Evolutionary conservation across 352 stramenopile species (phyloP).

Genomic region (Globisporangium paddicum): DNA sequence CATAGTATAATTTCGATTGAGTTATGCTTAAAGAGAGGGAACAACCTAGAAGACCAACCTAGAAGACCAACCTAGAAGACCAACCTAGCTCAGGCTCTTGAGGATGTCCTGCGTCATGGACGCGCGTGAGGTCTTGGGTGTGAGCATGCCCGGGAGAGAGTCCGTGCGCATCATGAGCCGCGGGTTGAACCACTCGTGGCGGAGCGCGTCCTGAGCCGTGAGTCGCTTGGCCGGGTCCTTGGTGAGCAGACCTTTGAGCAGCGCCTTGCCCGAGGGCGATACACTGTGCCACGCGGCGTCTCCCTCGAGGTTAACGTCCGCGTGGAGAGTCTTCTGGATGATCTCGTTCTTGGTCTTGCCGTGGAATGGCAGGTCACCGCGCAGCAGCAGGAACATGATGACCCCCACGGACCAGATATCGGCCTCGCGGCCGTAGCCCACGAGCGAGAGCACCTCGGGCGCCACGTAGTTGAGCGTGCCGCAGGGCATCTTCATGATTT

Average conservation of each 20-base stretch:
- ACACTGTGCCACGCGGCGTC: conserved; percentile 53
- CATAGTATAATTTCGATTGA: neutral
- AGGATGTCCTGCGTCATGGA: conserved; percentile 24
- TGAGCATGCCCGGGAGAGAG: conserved; percentile 6
- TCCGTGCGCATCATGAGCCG: conserved; percentile 11
- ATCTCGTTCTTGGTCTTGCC: conserved; percentile 90
- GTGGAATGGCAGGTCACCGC: conserved; percentile 89
- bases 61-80: neutral
- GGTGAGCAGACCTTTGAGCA: conserved; percentile 79
- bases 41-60: too few relatives aligned
- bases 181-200: conserved; percentile 76
- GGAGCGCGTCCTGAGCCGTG: conserved; percentile 72
- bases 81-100: conserved; percentile 7
- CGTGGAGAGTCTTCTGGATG: conserved; percentile 89
- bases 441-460: conserved; percentile 86
- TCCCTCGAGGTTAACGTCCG: conserved; percentile 75
- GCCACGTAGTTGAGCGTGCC: conserved; percentile 94
- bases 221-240: conserved; percentile 79
- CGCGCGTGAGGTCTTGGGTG: conserved; percentile 14
- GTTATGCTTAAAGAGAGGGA: conserved; percentile 7
- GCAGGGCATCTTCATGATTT: conserved; percentile 93
- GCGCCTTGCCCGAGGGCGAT: conserved; percentile 46
- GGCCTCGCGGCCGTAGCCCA: conserved; percentile 87
- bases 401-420: conserved; percentile 93
- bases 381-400: conserved; percentile 91